Percentiles rank a stretch among this genome's conserved stretches.
These are phyloP conservation scores for Daldinia caldariorum DNA, from an alignment of 495 filamentous ascomycete genomes.

Conservation along the genomic window DNA sequence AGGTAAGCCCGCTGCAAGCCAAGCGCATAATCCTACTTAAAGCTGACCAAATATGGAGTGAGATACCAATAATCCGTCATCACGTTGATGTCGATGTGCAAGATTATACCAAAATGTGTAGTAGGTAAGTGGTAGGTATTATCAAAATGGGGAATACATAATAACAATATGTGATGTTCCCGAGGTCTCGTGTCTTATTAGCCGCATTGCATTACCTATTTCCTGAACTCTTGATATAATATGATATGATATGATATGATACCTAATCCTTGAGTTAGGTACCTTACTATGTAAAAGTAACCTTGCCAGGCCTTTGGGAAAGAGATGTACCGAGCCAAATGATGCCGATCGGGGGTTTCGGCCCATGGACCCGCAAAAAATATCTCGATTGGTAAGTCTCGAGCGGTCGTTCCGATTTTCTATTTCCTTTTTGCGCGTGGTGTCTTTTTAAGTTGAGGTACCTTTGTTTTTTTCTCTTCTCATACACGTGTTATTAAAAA, in stretches of 20 bases:
- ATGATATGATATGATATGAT: too few species aligned
- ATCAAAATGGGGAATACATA: too few species aligned
- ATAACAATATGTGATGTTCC: not conserved
- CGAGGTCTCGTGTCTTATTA: slow-evolving; percentile 24
- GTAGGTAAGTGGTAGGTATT: too few species aligned
- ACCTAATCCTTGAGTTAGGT: slow-evolving; percentile 30
- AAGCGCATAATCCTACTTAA: not conserved
- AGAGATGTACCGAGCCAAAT: slow-evolving; percentile 38
- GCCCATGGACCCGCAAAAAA: slow-evolving; percentile 40
- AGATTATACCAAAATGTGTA: not conserved
- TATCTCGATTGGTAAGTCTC: slow-evolving; percentile 31
- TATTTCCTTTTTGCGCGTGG: slow-evolving; percentile 7
- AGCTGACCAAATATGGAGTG: not conserved
- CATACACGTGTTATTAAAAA: slow-evolving; percentile 8
- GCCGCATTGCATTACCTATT: slow-evolving; percentile 1
- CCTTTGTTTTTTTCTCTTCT: not conserved
- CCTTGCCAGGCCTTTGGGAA: not conserved
- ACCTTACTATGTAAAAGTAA: too few species aligned
- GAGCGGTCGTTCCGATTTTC: slow-evolving; percentile 18
- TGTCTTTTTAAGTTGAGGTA: not conserved
- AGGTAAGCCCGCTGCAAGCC: not conserved
- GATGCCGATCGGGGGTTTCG: slow-evolving; percentile 42
- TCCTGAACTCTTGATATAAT: slow-evolving; percentile 13
- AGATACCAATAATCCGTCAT: not conserved
- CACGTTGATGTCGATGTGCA: not conserved